Evolutionary conservation across 2,329 filamentous ascomycete genomes (phyloP).

Genomic region (Cytospora schulzeri): DNA sequence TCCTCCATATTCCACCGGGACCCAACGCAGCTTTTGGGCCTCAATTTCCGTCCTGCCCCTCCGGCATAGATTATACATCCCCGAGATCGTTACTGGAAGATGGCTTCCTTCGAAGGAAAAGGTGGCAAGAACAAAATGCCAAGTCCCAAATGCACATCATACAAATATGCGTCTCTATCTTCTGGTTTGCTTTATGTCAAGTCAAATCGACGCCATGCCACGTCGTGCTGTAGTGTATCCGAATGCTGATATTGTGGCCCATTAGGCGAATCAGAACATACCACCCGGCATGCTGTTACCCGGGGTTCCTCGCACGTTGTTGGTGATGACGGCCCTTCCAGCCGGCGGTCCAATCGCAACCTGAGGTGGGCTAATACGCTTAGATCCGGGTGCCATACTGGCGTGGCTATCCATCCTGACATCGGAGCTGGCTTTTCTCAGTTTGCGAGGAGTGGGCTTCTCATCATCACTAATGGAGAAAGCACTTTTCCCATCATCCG

Average conservation of each 20-base stretch:
- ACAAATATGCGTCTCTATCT: conserved; percentile 37
- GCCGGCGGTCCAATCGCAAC: conserved; percentile 38
- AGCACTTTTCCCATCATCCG: conserved; percentile 33
- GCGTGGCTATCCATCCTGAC: conserved; percentile 32
- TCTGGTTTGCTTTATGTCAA: conserved; percentile 29
- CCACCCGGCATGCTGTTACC: conserved; percentile 37
- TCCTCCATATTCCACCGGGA: neutral
- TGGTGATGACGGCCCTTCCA: conserved; percentile 39
- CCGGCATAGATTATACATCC: neutral
- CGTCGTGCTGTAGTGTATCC: neutral
- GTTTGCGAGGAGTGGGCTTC: conserved; percentile 40
- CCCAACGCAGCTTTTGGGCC: neutral
- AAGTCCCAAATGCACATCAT: conserved; percentile 25
- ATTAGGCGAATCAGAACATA: conserved; percentile 34
- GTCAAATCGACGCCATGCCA: conserved; percentile 21
- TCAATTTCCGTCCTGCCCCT: neutral
- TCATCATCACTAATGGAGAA: conserved; percentile 45
- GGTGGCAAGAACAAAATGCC: conserved; percentile 11
- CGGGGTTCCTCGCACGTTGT: conserved; percentile 31
- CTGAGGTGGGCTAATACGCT: conserved; percentile 34
- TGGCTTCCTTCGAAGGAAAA: conserved; percentile 18
- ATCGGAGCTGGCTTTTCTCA: conserved; percentile 48
- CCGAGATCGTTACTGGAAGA: conserved; percentile 10
- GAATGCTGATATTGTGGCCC: neutral
- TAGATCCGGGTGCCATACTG: conserved; percentile 29